These are phyloP conservation scores for Hypoxylon perforatum DNA, from an alignment of 495 filamentous ascomycete species.

Conservation along the genomic window DNA sequence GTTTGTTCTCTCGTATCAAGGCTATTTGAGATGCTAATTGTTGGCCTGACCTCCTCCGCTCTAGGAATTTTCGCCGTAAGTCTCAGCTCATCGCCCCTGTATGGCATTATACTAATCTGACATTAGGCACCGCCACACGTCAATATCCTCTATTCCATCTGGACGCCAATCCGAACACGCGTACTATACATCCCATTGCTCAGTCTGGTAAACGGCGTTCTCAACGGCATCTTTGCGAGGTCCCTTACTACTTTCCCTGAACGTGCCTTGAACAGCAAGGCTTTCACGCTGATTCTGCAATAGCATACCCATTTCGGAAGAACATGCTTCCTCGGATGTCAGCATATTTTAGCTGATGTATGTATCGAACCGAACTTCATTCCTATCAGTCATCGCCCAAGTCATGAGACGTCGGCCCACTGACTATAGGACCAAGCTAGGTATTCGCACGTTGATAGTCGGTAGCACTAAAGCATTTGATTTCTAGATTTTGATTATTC, in stretches of 20 bases:
- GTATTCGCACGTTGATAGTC: constrained; percentile 40
- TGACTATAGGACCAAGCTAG: constrained; percentile 28
- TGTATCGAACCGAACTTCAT: constrained; percentile 14
- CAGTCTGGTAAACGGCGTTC: constrained; percentile 35
- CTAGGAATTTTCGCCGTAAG: constrained; percentile 52
- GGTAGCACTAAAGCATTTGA: constrained; percentile 40
- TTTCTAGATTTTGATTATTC: constrained; percentile 28
- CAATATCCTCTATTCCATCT: constrained; percentile 1
- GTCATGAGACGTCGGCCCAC: constrained; percentile 23
- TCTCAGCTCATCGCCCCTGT: neutral
- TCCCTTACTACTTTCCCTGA: constrained; percentile 12
- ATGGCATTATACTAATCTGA: constrained; percentile 5
- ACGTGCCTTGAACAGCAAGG: constrained; percentile 14
- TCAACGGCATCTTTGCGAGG: constrained; percentile 10
- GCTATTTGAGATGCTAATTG: constrained; percentile 70
- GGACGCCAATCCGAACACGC: constrained; percentile 8
- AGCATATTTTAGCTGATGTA: constrained; percentile 14
- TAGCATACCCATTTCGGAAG: constrained; percentile 33
- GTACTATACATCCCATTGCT: neutral
- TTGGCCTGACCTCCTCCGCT: constrained; percentile 50
- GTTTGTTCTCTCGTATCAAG: constrained; percentile 89
- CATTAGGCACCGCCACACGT: constrained; percentile 9
- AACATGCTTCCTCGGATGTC: constrained; percentile 24
- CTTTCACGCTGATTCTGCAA: constrained; percentile 45
- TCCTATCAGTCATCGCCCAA: constrained; percentile 15